Conservation (phyloP, 2,329 filamentous ascomycete species). For the Pyricularia sp. region DNA sequence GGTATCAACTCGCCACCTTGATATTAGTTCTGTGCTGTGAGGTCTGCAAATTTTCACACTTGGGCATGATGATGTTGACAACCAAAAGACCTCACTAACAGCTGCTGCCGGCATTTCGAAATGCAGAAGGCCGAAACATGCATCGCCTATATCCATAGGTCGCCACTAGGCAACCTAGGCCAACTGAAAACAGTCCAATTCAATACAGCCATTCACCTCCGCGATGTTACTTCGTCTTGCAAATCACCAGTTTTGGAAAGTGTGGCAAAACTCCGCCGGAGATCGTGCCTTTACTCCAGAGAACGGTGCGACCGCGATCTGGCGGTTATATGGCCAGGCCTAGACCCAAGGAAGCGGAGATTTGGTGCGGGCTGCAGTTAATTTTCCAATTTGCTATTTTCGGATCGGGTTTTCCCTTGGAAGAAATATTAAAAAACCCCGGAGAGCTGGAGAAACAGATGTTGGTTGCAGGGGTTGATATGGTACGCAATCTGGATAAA, state of each 20-base stretch:
- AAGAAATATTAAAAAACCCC: not conserved
- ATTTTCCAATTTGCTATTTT: not conserved
- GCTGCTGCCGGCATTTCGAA: not conserved
- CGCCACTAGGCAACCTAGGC: not conserved
- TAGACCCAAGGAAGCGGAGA: not conserved
- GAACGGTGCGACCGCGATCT: not conserved
- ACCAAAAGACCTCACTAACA: not conserved
- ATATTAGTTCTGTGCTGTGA: not conserved
- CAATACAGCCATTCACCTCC: not conserved
- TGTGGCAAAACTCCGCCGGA: not conserved
- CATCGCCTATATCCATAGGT: not conserved
- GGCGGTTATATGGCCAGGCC: not conserved
- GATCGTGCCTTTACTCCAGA: not conserved
- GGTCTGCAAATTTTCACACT: not conserved
- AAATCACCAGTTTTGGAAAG: not conserved
- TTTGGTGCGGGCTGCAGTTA: not conserved
- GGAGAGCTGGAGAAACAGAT: not conserved
- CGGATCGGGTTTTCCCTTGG: not conserved
- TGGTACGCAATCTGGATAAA: constrained; percentile 1
- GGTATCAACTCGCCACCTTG: not conserved
- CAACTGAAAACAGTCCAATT: not conserved
- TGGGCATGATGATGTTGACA: not conserved
- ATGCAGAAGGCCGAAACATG: not conserved
- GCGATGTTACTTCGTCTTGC: not conserved
- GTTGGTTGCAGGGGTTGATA: not conserved